Percentiles rank a stretch among this genome's conserved stretches.
Conservation (phyloP, 257 asterid species). For the Verbena officinalis region DNA sequence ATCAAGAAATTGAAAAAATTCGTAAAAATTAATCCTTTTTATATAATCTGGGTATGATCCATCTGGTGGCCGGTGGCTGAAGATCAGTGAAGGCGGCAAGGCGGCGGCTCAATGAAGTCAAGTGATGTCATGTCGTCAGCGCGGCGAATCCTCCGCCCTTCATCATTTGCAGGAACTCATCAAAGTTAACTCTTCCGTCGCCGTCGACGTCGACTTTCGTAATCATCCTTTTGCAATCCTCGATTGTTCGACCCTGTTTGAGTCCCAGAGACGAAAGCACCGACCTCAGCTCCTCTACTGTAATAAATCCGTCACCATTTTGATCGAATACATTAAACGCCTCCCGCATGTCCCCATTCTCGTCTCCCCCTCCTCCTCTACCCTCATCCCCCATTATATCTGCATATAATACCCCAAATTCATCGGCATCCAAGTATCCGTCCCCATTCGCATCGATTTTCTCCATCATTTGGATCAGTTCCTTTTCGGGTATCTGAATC, state of each 20-base stretch:
- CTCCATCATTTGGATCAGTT: slow-evolving; percentile 45
- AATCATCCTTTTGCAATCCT: slow-evolving; percentile 57
- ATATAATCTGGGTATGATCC: no score
- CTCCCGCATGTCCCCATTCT: slow-evolving; percentile 55
- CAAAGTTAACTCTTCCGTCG: slow-evolving; percentile 54
- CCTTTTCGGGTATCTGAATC: slow-evolving; percentile 49
- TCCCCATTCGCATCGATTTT: slow-evolving; percentile 59
- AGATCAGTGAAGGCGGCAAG: no score
- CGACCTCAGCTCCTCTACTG: slow-evolving; percentile 54
- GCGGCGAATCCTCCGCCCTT: slow-evolving; percentile 60
- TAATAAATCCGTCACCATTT: slow-evolving; percentile 59
- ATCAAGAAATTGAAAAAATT: no score
- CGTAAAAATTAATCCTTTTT: no score
- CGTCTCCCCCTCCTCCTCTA: slow-evolving; percentile 28
- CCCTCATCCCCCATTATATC: slow-evolving; percentile 46
- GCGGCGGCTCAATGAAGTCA: no score
- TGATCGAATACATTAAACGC: slow-evolving; percentile 64
- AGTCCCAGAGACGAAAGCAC: slow-evolving; percentile 56
- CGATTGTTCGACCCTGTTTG: slow-evolving; percentile 52
- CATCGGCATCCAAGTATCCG: slow-evolving; percentile 52
- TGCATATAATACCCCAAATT: slow-evolving; percentile 47
- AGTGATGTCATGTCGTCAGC: slow-evolving; percentile 18
- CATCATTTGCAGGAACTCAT: slow-evolving; percentile 64
- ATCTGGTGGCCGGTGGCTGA: no score
- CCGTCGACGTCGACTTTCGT: slow-evolving; percentile 58